Conservation (phyloP, 108 stramenopile genomes). For the Epithemia pelagica region DNA sequence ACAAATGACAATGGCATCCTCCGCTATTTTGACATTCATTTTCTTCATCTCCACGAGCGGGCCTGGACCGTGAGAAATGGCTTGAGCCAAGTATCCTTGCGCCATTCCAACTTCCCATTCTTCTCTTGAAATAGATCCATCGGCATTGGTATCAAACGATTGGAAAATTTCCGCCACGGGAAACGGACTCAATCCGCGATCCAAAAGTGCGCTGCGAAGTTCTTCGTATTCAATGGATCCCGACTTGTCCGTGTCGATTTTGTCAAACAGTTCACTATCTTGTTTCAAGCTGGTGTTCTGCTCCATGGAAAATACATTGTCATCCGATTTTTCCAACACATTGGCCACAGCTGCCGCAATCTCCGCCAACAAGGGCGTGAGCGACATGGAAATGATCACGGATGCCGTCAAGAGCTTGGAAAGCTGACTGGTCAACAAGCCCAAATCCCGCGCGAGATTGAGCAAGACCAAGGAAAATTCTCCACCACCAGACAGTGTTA, state of each 20-base stretch:
- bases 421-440: constrained; percentile 43
- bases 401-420: constrained; percentile 52
- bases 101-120: constrained; percentile 36
- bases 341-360: constrained; percentile 35
- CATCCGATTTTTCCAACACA: constrained; percentile 11
- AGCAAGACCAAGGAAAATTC: constrained; percentile 74
- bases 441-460: constrained; percentile 51
- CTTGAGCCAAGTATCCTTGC: constrained; percentile 41
- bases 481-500: constrained; percentile 59
- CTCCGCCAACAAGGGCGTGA: constrained; percentile 62
- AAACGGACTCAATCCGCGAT: constrained; percentile 17
- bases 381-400: constrained; percentile 67
- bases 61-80: constrained; percentile 8
- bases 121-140: constrained; percentile 52
- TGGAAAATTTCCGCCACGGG: constrained; percentile 51
- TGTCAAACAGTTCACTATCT: constrained; percentile 28
- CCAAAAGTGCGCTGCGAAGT: constrained; percentile 26
- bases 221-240: constrained; percentile 48
- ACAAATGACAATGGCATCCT: constrained; percentile 57
- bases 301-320: constrained; percentile 1
- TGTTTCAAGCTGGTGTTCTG: background rate
- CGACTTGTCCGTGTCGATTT: constrained; percentile 34
- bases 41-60: constrained; percentile 8
- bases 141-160: constrained; percentile 59
- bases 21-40: constrained; percentile 23